Evolutionary conservation across 108 stramenopile species (phyloP).

Genomic region (Cyclotella cryptica): DNA sequence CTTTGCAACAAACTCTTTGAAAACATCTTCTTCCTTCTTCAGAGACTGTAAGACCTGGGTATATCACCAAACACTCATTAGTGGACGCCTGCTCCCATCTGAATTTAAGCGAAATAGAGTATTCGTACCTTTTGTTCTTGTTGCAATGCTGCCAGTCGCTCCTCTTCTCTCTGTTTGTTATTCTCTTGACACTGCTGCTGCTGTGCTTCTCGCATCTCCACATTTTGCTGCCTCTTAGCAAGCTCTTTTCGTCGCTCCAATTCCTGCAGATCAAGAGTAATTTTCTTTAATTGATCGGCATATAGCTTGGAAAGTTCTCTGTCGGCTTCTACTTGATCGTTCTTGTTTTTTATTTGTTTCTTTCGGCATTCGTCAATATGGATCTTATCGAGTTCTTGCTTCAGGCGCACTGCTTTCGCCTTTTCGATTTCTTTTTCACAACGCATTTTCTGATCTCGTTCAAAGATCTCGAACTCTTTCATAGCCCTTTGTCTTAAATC

Average conservation of each 20-base stretch:
- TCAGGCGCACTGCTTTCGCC: slow-evolving; percentile 19
- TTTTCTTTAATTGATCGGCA: slow-evolving; percentile 35
- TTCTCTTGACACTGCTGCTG: slow-evolving; percentile 51
- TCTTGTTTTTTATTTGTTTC: slow-evolving; percentile 46
- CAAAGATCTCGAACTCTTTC: slow-evolving; percentile 66
- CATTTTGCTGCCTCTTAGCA: slow-evolving; percentile 42
- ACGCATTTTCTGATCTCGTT: slow-evolving; percentile 44
- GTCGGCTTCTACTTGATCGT: slow-evolving; percentile 37
- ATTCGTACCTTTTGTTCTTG: slow-evolving; percentile 39
- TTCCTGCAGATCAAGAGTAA: slow-evolving; percentile 17
- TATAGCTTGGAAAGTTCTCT: slow-evolving; percentile 44
- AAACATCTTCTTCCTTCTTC: slow-evolving; percentile 51
- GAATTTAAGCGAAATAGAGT: background rate
- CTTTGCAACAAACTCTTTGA: slow-evolving; percentile 40
- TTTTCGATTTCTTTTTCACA: slow-evolving; percentile 43
- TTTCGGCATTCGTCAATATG: slow-evolving; percentile 48
- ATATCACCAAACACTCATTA: background rate
- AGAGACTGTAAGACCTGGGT: slow-evolving; percentile 25
- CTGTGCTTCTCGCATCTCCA: slow-evolving; percentile 31
- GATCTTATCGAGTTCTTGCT: slow-evolving; percentile 26
- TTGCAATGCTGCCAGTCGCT: slow-evolving; percentile 17
- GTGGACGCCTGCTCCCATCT: too few relatives aligned
- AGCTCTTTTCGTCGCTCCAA: slow-evolving; percentile 37
- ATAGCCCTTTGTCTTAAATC: slow-evolving; percentile 55
- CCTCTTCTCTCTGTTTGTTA: slow-evolving; percentile 16